Base-by-base conservation (phyloP, 73 alveolate species). In the Blepharisma stoltei region DNA sequence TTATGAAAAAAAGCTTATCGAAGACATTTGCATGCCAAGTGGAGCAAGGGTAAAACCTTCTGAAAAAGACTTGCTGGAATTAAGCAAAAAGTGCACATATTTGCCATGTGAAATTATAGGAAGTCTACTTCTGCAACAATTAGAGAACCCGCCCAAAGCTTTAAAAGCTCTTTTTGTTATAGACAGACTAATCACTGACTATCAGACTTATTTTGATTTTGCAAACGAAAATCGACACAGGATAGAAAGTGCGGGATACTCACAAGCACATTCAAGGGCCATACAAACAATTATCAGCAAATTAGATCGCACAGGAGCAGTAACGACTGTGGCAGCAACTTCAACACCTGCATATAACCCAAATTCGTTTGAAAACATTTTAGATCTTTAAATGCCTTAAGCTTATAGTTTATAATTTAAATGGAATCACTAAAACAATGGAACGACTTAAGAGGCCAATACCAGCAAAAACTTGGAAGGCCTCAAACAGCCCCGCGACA, bases 1-100 rank as follows among this genome's bases (percentile, higher is more conserved):
- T 1, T 69, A 69, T 69, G 79, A 69, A 69, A 69, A 69, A 46
- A 44, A 18, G 14, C 79, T 69, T n/a, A 43, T 69, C n/a, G 79
- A 69, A 69, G 79, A 69, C 11, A 44, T 69, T 11, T 14, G 54
- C 9, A 25, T 53, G 11, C 79, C 79, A n/a, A 53, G 79, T 2
- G 79, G 79, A 2, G 79, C 27, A n/a, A 23, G 79, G 38, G 32
- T 53, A 11, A 25, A 43, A 25, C 79, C 79, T 9, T 53, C 79
- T 14, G 79, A 69, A 7, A 69, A 69, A 43, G 65, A 44, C 27
- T n/a, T 69, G 65, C 21, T 14, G 11, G 79, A 69, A 38, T 69
- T 69, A 7, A n/a, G 11, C 21, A 69, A 69, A 14, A 69, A 46
- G 27, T 69, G 79, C 79, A 69, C 11, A 25, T 69, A 44, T 43